Conservation (phyloP, 2,329 filamentous ascomycete species). For the Trichoderma atrobrunneum region DNA sequence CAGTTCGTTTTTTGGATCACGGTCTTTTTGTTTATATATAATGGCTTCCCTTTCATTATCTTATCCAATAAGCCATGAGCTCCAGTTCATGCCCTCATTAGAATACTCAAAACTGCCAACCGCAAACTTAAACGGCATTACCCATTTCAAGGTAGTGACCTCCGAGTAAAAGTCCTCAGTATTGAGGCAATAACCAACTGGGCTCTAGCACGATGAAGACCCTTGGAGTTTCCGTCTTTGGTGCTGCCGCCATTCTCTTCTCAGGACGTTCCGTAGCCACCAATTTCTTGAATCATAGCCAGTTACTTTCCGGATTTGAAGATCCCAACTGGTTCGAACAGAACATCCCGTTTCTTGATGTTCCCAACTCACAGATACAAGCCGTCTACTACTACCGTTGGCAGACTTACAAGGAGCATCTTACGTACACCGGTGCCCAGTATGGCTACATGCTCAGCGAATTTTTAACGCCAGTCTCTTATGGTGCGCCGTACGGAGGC, state of each 20-base stretch:
- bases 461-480: not conserved
- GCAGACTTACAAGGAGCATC: not conserved
- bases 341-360: not conserved
- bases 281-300: not conserved
- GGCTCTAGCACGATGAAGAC: not conserved
- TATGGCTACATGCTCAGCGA: slow-evolving; percentile 1
- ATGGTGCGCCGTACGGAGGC: not conserved
- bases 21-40: not conserved
- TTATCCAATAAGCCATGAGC: too few species aligned
- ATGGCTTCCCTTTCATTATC: not conserved
- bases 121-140: not conserved
- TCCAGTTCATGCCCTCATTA: not conserved
- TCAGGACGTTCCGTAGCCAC: not conserved
- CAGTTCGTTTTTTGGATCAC: too few species aligned
- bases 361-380: not conserved
- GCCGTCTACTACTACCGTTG: not conserved
- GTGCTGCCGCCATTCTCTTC: not conserved
- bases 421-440: not conserved
- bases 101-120: not conserved
- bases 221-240: not conserved
- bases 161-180: not conserved
- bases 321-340: not conserved
- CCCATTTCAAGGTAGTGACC: not conserved
- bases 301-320: not conserved
- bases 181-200: not conserved